These are phyloP conservation scores for Malus hybrid DNA, from an alignment of 331 rosid genomes.

Conservation along the genomic window DNA sequence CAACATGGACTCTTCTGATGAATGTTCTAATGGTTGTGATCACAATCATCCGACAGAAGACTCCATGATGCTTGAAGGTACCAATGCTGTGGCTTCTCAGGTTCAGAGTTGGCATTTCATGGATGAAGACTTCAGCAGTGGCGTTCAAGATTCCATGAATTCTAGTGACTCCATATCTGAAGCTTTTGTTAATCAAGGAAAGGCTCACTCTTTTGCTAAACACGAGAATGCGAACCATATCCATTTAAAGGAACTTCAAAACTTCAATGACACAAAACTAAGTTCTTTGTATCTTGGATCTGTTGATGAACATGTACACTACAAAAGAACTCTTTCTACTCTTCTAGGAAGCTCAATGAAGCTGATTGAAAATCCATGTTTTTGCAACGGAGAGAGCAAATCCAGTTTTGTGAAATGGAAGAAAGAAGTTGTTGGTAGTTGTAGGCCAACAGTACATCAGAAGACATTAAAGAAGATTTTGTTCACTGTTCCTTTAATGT, in stretches of 20 bases:
- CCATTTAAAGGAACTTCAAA: constrained; percentile 29
- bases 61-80: constrained; percentile 40
- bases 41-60: constrained; percentile 38
- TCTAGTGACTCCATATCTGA: constrained; percentile 61
- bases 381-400: constrained; percentile 13
- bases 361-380: constrained; percentile 19
- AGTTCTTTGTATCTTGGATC: constrained; percentile 34
- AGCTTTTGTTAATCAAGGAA: constrained; percentile 40
- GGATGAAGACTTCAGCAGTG: constrained; percentile 35
- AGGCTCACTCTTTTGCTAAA: constrained; percentile 17
- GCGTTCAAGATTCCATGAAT: constrained; percentile 45
- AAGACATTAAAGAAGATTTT: constrained; percentile 55
- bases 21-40: constrained; percentile 39
- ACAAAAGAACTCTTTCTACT: constrained; percentile 48
- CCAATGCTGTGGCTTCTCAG: constrained; percentile 36
- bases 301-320: constrained; percentile 45
- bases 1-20: constrained; percentile 49
- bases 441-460: constrained; percentile 34
- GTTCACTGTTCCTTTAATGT: constrained; percentile 49
- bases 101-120: constrained; percentile 41
- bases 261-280: constrained; percentile 30
- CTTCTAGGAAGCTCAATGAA: constrained; percentile 43
- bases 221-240: constrained; percentile 15
- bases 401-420: constrained; percentile 65
- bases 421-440: constrained; percentile 20